Percentiles rank a stretch among this genome's conserved stretches.
Conservation (phyloP, 352 stramenopile genomes). For the Phytophthora pseudosyringae region DNA sequence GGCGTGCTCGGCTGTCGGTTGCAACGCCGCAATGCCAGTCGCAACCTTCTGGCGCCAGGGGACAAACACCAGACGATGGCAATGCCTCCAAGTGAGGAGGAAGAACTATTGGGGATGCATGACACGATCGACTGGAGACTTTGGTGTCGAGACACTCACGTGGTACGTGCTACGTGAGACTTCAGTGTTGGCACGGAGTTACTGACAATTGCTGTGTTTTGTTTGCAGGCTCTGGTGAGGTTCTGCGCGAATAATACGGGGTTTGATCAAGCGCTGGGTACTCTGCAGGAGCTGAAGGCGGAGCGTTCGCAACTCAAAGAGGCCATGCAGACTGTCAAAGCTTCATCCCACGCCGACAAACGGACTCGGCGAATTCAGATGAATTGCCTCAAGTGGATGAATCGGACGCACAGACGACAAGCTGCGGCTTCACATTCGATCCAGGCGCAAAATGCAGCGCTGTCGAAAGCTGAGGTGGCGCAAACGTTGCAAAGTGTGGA, state of each 20-base stretch:
- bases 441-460: constrained; percentile 44
- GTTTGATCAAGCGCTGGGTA: constrained; percentile 47
- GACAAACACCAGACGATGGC: background rate
- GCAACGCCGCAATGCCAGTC: constrained; percentile 40
- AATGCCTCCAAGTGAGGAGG: background rate
- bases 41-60: constrained; percentile 32
- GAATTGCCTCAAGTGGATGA: constrained; percentile 76
- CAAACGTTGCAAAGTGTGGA: constrained; percentile 54
- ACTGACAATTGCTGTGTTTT: constrained; percentile 5
- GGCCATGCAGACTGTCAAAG: constrained; percentile 54
- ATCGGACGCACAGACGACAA: constrained; percentile 58
- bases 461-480: constrained; percentile 57
- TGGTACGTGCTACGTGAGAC: constrained; percentile 34
- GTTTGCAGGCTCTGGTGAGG: constrained; percentile 34
- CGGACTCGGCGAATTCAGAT: constrained; percentile 58
- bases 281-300: constrained; percentile 56
- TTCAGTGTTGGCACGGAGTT: background rate
- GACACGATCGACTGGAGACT: constrained; percentile 52
- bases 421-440: constrained; percentile 41
- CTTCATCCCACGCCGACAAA: constrained; percentile 57
- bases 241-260: constrained; percentile 42
- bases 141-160: constrained; percentile 62
- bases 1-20: constrained; percentile 35
- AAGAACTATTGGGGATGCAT: constrained; percentile 4
- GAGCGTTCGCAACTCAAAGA: constrained; percentile 56